Conservation (phyloP, 495 filamentous ascomycete genomes). For the Chaetomium cochliodes region DNA sequence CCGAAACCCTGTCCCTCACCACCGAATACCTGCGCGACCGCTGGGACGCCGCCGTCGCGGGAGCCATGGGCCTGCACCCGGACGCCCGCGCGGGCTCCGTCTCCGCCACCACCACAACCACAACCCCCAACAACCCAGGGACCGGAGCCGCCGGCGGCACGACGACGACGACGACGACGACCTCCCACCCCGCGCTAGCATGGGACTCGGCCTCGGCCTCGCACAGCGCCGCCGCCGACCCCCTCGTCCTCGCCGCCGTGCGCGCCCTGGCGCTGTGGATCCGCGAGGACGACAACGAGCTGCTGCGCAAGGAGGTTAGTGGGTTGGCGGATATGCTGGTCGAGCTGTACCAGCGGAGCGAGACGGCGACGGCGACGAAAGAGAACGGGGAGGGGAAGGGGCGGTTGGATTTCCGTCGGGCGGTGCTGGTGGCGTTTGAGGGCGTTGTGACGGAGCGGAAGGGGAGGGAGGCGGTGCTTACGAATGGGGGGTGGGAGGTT, state of each 20-base stretch:
- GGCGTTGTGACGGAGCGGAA: constrained; percentile 45
- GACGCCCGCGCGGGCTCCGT: constrained; percentile 40
- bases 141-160: constrained; percentile 14
- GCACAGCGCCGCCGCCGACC: constrained; percentile 36
- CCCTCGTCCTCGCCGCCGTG: constrained; percentile 54
- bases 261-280: constrained; percentile 59
- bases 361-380: background rate
- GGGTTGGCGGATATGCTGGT: constrained; percentile 60
- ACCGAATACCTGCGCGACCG: constrained; percentile 65
- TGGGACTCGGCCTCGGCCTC: background rate
- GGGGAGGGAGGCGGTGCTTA: constrained; percentile 40
- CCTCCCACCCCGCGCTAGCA: background rate
- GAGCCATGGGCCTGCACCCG: constrained; percentile 53
- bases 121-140: constrained; percentile 21
- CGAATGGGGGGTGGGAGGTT: constrained; percentile 50
- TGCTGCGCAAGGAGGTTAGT: constrained; percentile 50
- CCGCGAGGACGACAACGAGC: constrained; percentile 61
- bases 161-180: background rate
- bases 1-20: constrained; percentile 56
- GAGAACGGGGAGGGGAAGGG: background rate
- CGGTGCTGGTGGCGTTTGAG: constrained; percentile 55
- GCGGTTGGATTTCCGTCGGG: constrained; percentile 49
- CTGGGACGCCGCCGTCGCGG: constrained; percentile 58
- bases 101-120: constrained; percentile 30
- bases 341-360: constrained; percentile 47